Conservation (phyloP, 306 rosid species). For the Begonia loranthoides region DNA sequence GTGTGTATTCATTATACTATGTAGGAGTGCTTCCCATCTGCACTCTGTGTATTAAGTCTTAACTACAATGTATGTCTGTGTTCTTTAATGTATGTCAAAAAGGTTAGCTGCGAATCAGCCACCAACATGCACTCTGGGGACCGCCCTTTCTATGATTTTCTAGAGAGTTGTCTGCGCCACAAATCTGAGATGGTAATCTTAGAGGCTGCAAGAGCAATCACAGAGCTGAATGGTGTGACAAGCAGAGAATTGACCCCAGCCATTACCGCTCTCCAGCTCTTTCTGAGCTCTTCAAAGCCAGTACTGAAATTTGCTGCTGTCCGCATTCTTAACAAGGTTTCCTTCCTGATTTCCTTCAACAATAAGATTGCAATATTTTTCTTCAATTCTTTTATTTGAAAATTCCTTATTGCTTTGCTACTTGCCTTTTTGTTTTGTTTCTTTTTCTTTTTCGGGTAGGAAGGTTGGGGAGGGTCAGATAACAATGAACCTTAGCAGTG, state of each 20-base stretch:
- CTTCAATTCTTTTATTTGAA: too few relatives aligned
- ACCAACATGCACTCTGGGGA: conserved; percentile 63
- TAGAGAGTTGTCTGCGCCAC: conserved; percentile 95
- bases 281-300: conserved; percentile 93
- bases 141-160: conserved; percentile 90
- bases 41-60: neutral
- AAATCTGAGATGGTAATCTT: conserved; percentile 96
- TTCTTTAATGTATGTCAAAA: conserved; percentile 10
- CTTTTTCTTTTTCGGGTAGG: neutral
- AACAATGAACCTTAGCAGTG: neutral
- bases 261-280: conserved; percentile 97
- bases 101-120: conserved; percentile 89
- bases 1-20: conserved; percentile 24
- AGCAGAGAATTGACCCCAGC: conserved; percentile 91
- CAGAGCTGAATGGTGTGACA: conserved; percentile 86
- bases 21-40: conserved; percentile 1
- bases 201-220: conserved; percentile 95
- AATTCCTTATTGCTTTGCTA: neutral
- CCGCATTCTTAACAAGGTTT: conserved; percentile 93
- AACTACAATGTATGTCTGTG: conserved; percentile 9
- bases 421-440: neutral
- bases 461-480: neutral
- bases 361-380: conserved; percentile 1
- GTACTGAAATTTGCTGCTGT: conserved; percentile 97
- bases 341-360: neutral